A percentile compares a stretch with the other conserved stretches of the same genome.
phyloP scores from a whole-genome alignment of 2,329 filamentous ascomycete genomes.

The Fusarium hainanense region DNA sequence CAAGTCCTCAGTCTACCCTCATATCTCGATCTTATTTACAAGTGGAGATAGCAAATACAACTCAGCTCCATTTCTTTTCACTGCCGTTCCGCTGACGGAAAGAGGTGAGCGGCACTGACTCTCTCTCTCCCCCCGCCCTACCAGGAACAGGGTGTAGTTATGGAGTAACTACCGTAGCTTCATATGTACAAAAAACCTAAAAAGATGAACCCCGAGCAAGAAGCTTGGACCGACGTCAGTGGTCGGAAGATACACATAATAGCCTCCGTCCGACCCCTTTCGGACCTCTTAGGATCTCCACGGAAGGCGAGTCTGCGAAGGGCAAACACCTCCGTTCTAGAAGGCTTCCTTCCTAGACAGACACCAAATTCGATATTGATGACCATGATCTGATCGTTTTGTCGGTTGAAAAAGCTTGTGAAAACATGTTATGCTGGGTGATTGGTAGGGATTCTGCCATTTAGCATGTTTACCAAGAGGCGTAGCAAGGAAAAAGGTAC shows the following conservation, averaged over 20 bases:
- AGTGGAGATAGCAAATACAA: constrained; percentile 7
- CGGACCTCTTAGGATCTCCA: not conserved
- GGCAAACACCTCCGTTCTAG: constrained; percentile 37
- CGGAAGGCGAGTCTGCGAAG: constrained; percentile 11
- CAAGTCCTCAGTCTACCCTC: not conserved
- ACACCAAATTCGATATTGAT: not conserved
- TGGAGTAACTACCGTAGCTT: not conserved
- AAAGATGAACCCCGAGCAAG: no score
- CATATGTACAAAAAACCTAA: not conserved
- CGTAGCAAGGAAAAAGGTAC: not conserved
- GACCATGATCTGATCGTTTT: constrained; percentile 11
- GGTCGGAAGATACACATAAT: constrained; percentile 31
- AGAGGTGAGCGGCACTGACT: constrained; percentile 17
- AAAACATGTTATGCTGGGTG: constrained; percentile 9
- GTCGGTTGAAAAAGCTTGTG: constrained; percentile 7
- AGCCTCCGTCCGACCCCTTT: constrained; percentile 20
- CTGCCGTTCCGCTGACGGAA: constrained; percentile 31
- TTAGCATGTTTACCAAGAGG: not conserved
- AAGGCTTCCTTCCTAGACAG: constrained; percentile 15
- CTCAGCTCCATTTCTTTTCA: not conserved
- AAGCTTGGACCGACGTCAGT: constrained; percentile 15
- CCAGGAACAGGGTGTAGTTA: constrained; percentile 31
- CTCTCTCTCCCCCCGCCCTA: constrained; percentile 1
- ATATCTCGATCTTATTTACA: not conserved
- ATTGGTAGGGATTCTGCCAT: constrained; percentile 7